Evolutionary conservation across 2,329 filamentous ascomycete species (phyloP), one percentile per base, ranked within the genome.

Genomic region (Fusarium sp.): DNA sequence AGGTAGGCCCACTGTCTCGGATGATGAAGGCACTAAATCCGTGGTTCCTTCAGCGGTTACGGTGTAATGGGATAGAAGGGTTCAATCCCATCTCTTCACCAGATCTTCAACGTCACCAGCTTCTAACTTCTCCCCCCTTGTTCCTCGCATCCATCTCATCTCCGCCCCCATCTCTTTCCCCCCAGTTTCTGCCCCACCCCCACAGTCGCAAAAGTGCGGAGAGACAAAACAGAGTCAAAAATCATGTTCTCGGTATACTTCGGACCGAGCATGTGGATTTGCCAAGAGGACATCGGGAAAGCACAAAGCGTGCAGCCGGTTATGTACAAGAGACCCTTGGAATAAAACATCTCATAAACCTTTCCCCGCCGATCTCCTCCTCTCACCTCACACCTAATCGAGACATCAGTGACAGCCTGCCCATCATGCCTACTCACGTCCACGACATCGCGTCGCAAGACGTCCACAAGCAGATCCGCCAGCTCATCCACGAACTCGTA

Each of bases 401-500:
- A 15, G 30, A 33, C 30, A 19, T 17, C 19, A 28, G 17, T 52
- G 6, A 24, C 32, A 11, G 22, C 20, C 8, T 28, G n/a, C 22
- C 15, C 65, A 70, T 24, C 50, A 77, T 77, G 75, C 75, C 75
- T 37, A 70, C 74, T 45, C 75, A 76, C 65, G 69, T 82, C 45
- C 76, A 84, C 65, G 83, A 82, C 50, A 77, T 86, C 75, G 80
- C 81, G 62, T 77, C 83, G 20, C 76, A 75, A 64, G 79, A 85
- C 56, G 77, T 87, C 62, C 83, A 87, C 74, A 77, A 77, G 67
- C 83, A 87, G 60, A 89, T 94, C 75, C 82, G 87, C 39, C 83
- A 88, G 19, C 83, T 94, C 60, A 93, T 92, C 71, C 79, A 90
- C 75, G 92, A 92, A 74, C 83, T 95, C 41, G 85, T 94, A 76